Base-by-base conservation (phyloP, 257 asterid genomes). In the Rubia yunnanensis region DNA sequence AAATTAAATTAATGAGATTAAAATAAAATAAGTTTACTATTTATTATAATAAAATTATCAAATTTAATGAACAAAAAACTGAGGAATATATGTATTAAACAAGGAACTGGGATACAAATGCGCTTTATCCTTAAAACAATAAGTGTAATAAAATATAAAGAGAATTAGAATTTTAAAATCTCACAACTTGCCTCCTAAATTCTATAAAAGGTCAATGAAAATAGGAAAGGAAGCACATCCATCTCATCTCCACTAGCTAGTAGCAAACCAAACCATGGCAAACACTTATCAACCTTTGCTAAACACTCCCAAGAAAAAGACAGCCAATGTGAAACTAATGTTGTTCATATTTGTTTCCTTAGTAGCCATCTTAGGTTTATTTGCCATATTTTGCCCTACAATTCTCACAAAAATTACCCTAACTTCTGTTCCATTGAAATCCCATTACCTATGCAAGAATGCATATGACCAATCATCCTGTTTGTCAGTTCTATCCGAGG, bases 261-360 rank as follows among this genome's bases (percentile, higher is more conserved):
- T 14, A 34, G 44, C 31, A 44, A 24, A 58, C 27, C 35, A 59
- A 30, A 17, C 30, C 50, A 72, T 72, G 76, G 63, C 76, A 3
- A 66, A 22, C 50, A 46, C 64, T 26, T 17, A 50, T 34, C 58
- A 72, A 35, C 26, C 72, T 41, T 50, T 72, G 36, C 66, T 66
- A 46, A 68, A 57, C 32, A 48, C 49, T 14, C 72, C 76, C 55
- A 65, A n/a, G 36, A 72, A 60, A 48, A 59, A 28, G 28, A 1
- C 27, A 17, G 1, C 7, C 20, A 28, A 30, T 18, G 17, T 24
- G 50, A 66, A 60, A 60, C 7, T 3, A 15, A 7, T 23, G 20
- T 27, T 58, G 18, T 65, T 17, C 28, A 48, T 20, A 22, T 5
- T 59, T 22, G 34, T 72, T 13, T 59, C 58, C 26, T 32, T 68